These are phyloP conservation scores for Cunninghamia lanceolata DNA, from an alignment of 75 land plant genomes.

Conservation along the genomic window DNA sequence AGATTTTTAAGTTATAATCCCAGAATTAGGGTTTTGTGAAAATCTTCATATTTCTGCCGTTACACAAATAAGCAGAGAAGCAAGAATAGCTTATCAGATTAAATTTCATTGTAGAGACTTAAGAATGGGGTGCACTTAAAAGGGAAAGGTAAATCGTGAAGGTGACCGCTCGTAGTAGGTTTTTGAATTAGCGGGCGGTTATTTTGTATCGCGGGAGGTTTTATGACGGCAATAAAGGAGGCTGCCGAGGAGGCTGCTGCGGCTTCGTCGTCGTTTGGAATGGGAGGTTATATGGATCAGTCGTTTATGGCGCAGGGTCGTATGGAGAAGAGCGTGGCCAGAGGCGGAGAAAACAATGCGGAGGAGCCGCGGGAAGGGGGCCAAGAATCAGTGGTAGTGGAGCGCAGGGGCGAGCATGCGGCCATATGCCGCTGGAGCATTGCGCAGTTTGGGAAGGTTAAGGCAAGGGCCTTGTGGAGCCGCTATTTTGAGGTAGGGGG, in stretches of 20 bases:
- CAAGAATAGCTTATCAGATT: background rate
- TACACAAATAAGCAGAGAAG: background rate
- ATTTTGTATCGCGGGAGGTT: background rate
- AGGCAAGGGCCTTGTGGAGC: slow-evolving; percentile 87
- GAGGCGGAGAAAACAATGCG: slow-evolving; percentile 34
- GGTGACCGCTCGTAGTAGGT: background rate
- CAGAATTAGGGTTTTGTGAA: background rate
- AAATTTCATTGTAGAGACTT: background rate
- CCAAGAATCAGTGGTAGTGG: slow-evolving; percentile 66
- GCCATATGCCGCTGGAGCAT: slow-evolving; percentile 82
- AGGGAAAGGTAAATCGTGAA: background rate
- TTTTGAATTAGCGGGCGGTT: background rate
- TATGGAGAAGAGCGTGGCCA: slow-evolving; percentile 24
- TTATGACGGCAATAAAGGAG: slow-evolving; percentile 10
- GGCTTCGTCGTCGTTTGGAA: slow-evolving; percentile 7
- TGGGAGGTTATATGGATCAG: slow-evolving; percentile 24
- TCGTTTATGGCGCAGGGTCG: slow-evolving; percentile 15
- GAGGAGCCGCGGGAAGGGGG: slow-evolving; percentile 37
- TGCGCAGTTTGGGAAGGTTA: slow-evolving; percentile 49
- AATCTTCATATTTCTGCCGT: background rate
- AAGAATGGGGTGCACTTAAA: background rate
- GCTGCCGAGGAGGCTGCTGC: slow-evolving; percentile 12
- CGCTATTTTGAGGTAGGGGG: slow-evolving; percentile 94
- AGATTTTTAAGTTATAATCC: background rate
- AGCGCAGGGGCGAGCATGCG: slow-evolving; percentile 64